Evolutionary conservation across 139 green algal species (phyloP), one percentile per base, ranked within the genome.

Genomic region (Spirogloea muscicola): DNA sequence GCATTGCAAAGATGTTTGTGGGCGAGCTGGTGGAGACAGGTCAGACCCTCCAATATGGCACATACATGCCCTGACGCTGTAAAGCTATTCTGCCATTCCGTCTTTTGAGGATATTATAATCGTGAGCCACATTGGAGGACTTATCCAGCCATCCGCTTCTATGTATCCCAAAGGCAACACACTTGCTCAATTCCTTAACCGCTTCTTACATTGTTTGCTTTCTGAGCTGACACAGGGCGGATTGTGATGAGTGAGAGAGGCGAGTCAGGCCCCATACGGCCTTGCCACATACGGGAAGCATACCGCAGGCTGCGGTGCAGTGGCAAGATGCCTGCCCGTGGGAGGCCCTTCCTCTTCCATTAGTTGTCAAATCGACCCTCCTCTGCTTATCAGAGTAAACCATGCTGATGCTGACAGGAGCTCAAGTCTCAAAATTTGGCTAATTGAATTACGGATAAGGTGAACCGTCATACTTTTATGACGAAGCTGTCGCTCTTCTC

Each of bases 1-100:
- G 74, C 70, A 82, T 82, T 6, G 72, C 74, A 13, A 82, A 82
- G 59, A 37, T 82, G 18, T 84, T 82, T 31, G 74, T 82, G 57
- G 74, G 74, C 18, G 74, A 82, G n/a, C 39, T 82, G 3, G 74
- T 82, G 29, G 74, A 82, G 55, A 82, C 40, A 31, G 74, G 72
- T 80, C 33, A 62, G 69, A n/a, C n/a, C n/a, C n/a, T n/a, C n/a
- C n/a, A n/a, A n/a, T n/a, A n/a, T n/a, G n/a, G n/a, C n/a, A n/a
- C n/a, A n/a, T n/a, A n/a, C n/a, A n/a, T n/a, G n/a, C n/a, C n/a
- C n/a, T n/a, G n/a, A n/a, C n/a, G n/a, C n/a, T n/a, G 25, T 31
- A 46, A 13, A 13, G 13, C 29, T 65, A n/a, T 55, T 55, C n/a
- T 21, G 21, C n/a, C n/a, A 55, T 13, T 16, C 13, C n/a, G 46